A percentile compares a stretch with the other conserved stretches of the same genome.
phyloP scores from a whole-genome alignment of 1,284 basidiomycete species.

The Austroboletus niveus region DNA sequence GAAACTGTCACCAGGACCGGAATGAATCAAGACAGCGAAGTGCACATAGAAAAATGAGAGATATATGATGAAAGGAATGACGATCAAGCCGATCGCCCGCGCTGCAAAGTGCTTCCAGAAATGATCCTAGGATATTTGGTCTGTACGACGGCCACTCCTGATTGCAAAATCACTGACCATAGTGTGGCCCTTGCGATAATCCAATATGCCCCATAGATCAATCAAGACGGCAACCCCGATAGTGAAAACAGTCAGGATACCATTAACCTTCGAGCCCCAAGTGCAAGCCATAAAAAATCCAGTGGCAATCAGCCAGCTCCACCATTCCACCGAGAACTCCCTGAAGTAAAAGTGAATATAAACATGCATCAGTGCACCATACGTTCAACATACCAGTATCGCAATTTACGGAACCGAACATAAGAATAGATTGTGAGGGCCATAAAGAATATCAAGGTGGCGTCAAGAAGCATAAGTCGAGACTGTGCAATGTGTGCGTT shows the following conservation, averaged over 20 bases:
- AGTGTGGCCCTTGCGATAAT: slow-evolving; percentile 77
- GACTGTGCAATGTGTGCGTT: slow-evolving; percentile 96
- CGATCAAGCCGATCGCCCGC: slow-evolving; percentile 83
- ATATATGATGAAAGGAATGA: slow-evolving; percentile 88
- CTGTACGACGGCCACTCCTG: not conserved
- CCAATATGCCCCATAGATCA: slow-evolving; percentile 94
- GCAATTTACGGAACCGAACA: slow-evolving; percentile 92
- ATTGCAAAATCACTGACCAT: slow-evolving; percentile 59
- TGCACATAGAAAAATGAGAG: slow-evolving; percentile 97
- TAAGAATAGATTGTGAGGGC: slow-evolving; percentile 93
- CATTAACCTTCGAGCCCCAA: slow-evolving; percentile 98
- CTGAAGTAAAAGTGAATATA: slow-evolving; percentile 37
- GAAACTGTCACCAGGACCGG: slow-evolving; percentile 93
- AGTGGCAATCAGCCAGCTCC: slow-evolving; percentile 90
- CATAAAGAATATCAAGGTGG: slow-evolving; percentile 95
- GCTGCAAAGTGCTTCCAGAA: slow-evolving; percentile 90
- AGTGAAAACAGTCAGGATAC: slow-evolving; percentile 86
- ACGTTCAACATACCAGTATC: slow-evolving; percentile 67
- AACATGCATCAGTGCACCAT: not conserved
- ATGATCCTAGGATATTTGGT: slow-evolving; percentile 60
- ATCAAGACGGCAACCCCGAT: slow-evolving; percentile 90
- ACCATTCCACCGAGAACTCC: slow-evolving; percentile 89
- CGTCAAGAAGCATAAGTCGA: slow-evolving; percentile 94
- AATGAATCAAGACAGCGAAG: slow-evolving; percentile 86
- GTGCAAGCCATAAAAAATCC: slow-evolving; percentile 94